Percentiles rank a stretch among this genome's conserved stretches.
Evolutionary conservation across 352 stramenopile species (phyloP).

Genomic region (Phytophthora multivora): DNA sequence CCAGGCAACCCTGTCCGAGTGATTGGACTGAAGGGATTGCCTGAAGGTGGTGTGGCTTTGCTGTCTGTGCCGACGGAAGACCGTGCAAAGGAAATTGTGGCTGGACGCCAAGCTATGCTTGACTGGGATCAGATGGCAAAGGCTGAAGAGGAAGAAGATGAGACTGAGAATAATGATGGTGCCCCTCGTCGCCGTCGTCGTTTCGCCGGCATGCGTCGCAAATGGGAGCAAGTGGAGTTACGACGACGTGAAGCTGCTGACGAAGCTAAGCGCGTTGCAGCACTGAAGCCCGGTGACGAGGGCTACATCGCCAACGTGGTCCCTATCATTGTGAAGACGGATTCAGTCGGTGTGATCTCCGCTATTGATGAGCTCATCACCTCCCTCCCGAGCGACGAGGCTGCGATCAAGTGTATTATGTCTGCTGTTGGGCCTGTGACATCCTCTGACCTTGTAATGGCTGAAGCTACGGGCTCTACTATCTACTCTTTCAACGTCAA

Average conservation of each 20-base stretch:
- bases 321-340: constrained; percentile 98
- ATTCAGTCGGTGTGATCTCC: constrained; percentile 97
- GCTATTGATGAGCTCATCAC: constrained; percentile 89
- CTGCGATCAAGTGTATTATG: constrained; percentile 84
- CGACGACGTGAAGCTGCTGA: constrained; percentile 68
- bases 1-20: constrained; percentile 93
- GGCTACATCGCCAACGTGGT: constrained; percentile 93
- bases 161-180: constrained; percentile 31
- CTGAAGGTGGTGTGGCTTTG: constrained; percentile 79
- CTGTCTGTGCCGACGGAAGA: constrained; percentile 78
- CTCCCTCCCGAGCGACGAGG: constrained; percentile 69
- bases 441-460: constrained; percentile 84
- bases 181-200: constrained; percentile 44
- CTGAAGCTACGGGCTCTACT: constrained; percentile 76
- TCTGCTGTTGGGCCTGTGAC: constrained; percentile 82
- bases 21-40: constrained; percentile 83
- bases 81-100: constrained; percentile 78
- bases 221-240: constrained; percentile 73
- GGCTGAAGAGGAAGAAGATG: constrained; percentile 58
- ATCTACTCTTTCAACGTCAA: constrained; percentile 92
- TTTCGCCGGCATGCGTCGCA: constrained; percentile 56
- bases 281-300: constrained; percentile 71
- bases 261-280: constrained; percentile 70
- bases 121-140: constrained; percentile 78
- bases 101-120: constrained; percentile 70